A percentile compares a stretch with the other conserved stretches of the same genome.
These are phyloP conservation scores for Penstemon eatonii DNA, from an alignment of 257 asterid genomes.

Conservation along the genomic window DNA sequence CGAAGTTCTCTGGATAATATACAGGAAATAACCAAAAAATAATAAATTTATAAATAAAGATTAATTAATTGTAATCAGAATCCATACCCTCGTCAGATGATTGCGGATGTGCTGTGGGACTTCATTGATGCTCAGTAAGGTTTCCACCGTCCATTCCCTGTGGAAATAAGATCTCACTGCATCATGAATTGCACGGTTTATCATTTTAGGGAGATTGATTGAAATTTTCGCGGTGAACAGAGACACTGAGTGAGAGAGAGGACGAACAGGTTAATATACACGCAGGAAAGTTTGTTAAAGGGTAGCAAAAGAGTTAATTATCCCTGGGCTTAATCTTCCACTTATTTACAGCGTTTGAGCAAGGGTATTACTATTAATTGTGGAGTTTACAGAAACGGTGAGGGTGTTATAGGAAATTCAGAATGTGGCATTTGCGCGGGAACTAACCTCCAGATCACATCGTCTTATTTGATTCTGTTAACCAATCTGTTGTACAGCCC, in stretches of 20 bases:
- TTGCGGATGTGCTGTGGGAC: slow-evolving; percentile 12
- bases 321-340: not conserved
- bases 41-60: no score
- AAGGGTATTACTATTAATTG: not conserved
- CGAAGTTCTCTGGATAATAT: not conserved
- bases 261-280: not conserved
- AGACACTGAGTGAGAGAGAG: not conserved
- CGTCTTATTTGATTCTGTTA: no score
- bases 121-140: not conserved
- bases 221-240: slow-evolving; percentile 4
- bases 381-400: no score
- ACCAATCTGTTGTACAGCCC: no score
- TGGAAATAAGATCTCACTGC: slow-evolving; percentile 2
- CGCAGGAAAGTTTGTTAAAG: not conserved
- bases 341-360: not conserved
- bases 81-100: slow-evolving; percentile 14
- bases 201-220: slow-evolving; percentile 16
- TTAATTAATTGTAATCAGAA: not conserved
- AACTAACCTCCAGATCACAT: not conserved
- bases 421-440: not conserved
- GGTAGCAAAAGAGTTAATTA: not conserved
- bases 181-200: slow-evolving; percentile 15
- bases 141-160: slow-evolving; percentile 3
- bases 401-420: not conserved
- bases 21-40: not conserved